phyloP scores from a whole-genome alignment of 768 basidiomycete species.

The Suillus decipiens region DNA sequence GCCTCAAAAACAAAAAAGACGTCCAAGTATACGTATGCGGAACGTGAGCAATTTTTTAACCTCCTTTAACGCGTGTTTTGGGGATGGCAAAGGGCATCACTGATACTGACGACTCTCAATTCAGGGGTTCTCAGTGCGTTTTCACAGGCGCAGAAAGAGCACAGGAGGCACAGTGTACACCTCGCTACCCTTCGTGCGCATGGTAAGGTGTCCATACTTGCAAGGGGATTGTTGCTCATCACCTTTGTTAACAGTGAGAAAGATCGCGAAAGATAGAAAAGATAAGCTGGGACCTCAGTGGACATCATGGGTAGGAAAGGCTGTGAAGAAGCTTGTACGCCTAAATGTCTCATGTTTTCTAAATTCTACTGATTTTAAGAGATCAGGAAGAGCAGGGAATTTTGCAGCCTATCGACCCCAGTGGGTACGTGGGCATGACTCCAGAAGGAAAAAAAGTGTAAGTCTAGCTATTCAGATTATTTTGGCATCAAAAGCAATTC shows the following conservation, averaged over 20 bases:
- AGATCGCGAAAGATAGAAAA: conserved; percentile 42
- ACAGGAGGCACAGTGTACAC: conserved; percentile 47
- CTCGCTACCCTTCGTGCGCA: conserved; percentile 48
- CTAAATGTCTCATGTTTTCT: neutral
- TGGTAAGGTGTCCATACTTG: conserved; percentile 29
- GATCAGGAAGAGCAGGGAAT: conserved; percentile 47
- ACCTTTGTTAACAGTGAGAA: conserved; percentile 39
- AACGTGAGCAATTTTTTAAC: conserved; percentile 36
- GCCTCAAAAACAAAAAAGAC: conserved; percentile 31
- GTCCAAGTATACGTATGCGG: conserved; percentile 40
- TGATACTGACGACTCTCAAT: conserved; percentile 9
- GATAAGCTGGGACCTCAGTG: conserved; percentile 52
- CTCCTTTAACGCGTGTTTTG: neutral
- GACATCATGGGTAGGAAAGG: conserved; percentile 48
- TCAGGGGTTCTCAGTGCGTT: conserved; percentile 51
- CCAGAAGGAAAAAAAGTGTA: conserved; percentile 48
- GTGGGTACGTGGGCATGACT: conserved; percentile 43
- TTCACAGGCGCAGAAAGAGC: conserved; percentile 44
- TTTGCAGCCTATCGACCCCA: conserved; percentile 36
- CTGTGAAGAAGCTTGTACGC: conserved; percentile 46
- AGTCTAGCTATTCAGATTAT: conserved; percentile 18
- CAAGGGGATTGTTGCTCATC: neutral
- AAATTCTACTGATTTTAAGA: neutral
- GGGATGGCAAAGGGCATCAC: conserved; percentile 2
- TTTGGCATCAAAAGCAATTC: neutral